Base-by-base conservation (phyloP, 1,284 basidiomycete genomes). In the Omphalotus olearius region DNA sequence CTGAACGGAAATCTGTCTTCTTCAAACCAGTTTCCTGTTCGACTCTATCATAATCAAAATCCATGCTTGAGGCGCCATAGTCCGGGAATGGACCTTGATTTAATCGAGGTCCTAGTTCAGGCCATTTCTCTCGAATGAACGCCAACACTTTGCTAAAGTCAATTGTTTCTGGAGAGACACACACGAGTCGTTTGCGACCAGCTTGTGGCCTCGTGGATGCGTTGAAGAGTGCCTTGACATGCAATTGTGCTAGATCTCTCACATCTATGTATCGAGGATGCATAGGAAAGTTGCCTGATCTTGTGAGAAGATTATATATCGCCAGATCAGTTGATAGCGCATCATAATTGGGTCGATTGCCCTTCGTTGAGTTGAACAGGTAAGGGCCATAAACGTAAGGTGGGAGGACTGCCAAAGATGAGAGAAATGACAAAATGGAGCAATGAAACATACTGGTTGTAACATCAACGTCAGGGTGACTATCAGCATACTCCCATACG, bases 401-500 rank as follows among this genome's bases (percentile, higher is more conserved):
- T 28, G 50, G 50, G 13, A 9, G 35, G 26, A 45, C 50, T 51
- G 23, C 10, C 18, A 37, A 14, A 25, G 17, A 9, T 45, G 35
- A 10, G 38, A n/a, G 16, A n/a, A 2, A 9, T 11, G 16, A 13
- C 13, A 10, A 6, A n/a, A 45, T 11, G 38, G 2, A 17, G 26
- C 13, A 30, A 28, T 3, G 25, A 7, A 7, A 10, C 41, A 1
- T 43, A 53, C 45, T 33, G n/a, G 43, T 33, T 1, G 52, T 37
- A 6, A 48, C 37, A 35, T 53, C 46, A 20, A 53, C 4, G 10
- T 53, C 18, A 53, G 43, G 43, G 30, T 53, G 52, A 7, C 38
- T 41, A 26, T 44, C 40, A 14, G 39, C 39, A 16, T 35, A 53
- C 17, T 42, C 39, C 33, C 47, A 42, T 36, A 53, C 26, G 11